Conservation (phyloP, 208 protist genomes). For the Spongospora subterranea region DNA sequence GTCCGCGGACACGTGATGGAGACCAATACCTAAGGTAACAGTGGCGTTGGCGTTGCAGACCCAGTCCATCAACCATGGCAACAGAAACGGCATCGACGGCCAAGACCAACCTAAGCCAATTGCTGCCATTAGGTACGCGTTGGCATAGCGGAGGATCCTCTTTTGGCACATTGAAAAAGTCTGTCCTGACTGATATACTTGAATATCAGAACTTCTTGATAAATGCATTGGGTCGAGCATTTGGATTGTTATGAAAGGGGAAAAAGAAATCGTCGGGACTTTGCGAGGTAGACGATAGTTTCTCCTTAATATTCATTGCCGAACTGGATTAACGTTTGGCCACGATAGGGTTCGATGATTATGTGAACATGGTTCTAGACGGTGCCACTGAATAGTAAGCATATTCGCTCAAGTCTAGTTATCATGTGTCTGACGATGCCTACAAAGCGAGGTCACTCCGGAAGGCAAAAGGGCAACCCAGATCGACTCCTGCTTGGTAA, state of each 20-base stretch:
- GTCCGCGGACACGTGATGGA: no score
- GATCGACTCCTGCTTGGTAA: slow-evolving; percentile 77
- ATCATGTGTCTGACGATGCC: not conserved
- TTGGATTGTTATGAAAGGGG: slow-evolving; percentile 81
- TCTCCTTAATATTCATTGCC: not conserved
- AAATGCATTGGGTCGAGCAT: slow-evolving; percentile 74
- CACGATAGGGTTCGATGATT: slow-evolving; percentile 81
- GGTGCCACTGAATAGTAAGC: slow-evolving; percentile 74
- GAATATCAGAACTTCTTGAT: slow-evolving; percentile 62
- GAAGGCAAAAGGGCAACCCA: slow-evolving; percentile 73
- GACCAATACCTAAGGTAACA: no score
- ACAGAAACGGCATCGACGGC: slow-evolving; percentile 4
- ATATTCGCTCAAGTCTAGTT: not conserved
- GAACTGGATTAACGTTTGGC: not conserved
- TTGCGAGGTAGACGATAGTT: slow-evolving; percentile 59
- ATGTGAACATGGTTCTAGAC: slow-evolving; percentile 74
- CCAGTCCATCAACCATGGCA: not conserved
- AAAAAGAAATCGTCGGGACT: slow-evolving; percentile 80
- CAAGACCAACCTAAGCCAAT: slow-evolving; percentile 44
- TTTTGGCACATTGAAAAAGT: not conserved
- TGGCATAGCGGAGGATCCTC: not conserved
- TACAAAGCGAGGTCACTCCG: slow-evolving; percentile 75
- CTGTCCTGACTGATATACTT: not conserved
- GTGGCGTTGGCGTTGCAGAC: not conserved
- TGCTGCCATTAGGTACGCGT: slow-evolving; percentile 6